These are phyloP conservation scores for Fusarium chaquense DNA, from an alignment of 2,329 filamentous ascomycete genomes.

Conservation along the genomic window DNA sequence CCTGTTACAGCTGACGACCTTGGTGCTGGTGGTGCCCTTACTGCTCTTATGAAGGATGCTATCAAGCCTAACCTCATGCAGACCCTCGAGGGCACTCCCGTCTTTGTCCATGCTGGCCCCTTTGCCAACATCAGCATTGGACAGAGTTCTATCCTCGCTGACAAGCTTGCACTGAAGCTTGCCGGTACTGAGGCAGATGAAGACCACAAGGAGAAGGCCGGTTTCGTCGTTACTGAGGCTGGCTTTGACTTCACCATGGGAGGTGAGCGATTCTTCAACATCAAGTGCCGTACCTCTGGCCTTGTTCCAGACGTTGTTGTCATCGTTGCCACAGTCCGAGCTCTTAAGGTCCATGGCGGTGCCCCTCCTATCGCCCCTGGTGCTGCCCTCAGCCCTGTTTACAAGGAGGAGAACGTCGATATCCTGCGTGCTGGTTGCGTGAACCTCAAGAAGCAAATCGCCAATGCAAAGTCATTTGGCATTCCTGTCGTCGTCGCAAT, in stretches of 20 bases:
- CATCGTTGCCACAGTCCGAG: constrained; percentile 93
- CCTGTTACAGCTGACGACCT: constrained; percentile 97
- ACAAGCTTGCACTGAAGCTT: constrained; percentile 95
- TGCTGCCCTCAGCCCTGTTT: constrained; percentile 85
- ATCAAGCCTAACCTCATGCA: constrained; percentile 99
- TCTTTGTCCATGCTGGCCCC: constrained; percentile 96
- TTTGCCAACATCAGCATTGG: constrained; percentile 99
- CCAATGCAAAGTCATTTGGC: constrained; percentile 89
- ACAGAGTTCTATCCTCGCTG: constrained; percentile 93
- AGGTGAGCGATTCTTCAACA: constrained; percentile 99
- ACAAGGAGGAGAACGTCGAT: constrained; percentile 93
- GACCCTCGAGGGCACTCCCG: constrained; percentile 94
- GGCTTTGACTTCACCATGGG: constrained; percentile 99
- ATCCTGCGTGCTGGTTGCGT: constrained; percentile 90
- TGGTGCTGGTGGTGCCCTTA: constrained; percentile 89
- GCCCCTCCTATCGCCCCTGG: constrained; percentile 94
- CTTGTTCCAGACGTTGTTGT: constrained; percentile 94
- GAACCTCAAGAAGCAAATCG: constrained; percentile 95
- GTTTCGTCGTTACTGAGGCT: constrained; percentile 95
- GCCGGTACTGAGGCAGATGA: constrained; percentile 94
- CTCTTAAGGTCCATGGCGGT: constrained; percentile 96
- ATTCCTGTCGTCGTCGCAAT: constrained; percentile 96
- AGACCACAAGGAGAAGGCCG: constrained; percentile 82
- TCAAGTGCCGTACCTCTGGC: constrained; percentile 96
- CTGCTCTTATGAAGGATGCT: constrained; percentile 96